Evolutionary conservation across 2,329 filamentous ascomycete genomes (phyloP).

Genomic region (Parastagonospora nodorum): DNA sequence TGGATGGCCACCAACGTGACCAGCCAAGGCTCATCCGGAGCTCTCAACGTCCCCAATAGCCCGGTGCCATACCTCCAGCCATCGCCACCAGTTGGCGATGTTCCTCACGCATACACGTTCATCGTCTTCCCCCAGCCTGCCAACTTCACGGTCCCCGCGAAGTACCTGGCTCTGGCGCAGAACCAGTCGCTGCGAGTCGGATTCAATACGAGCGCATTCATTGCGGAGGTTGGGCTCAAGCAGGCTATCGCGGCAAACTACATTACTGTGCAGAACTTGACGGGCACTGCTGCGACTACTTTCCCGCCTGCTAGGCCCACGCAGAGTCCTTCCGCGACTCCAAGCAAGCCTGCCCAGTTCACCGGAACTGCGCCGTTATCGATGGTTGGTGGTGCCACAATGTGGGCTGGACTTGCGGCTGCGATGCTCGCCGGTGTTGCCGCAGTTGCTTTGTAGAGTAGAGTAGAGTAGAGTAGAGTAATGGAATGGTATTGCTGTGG

Average conservation of each 20-base stretch:
- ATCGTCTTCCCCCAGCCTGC: conserved; percentile 34
- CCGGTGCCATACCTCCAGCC: conserved; percentile 34
- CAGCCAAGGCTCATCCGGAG: not conserved
- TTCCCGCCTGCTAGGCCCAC: conserved; percentile 26
- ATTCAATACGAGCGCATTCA: conserved; percentile 46
- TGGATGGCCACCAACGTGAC: conserved; percentile 39
- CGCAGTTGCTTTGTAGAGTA: conserved; percentile 24
- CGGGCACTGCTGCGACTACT: conserved; percentile 21
- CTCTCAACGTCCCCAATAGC: conserved; percentile 16
- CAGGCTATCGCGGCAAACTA: conserved; percentile 45
- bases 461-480: not conserved
- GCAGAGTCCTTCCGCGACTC: conserved; percentile 7
- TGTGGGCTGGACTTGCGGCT: conserved; percentile 20
- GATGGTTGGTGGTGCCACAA: conserved; percentile 9
- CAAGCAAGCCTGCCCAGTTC: conserved; percentile 9
- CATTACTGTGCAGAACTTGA: conserved; percentile 44
- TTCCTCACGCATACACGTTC: conserved; percentile 36
- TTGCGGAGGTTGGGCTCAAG: conserved; percentile 34
- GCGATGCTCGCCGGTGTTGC: conserved; percentile 23
- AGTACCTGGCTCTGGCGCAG: conserved; percentile 32
- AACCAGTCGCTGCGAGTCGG: conserved; percentile 20
- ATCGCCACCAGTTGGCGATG: conserved; percentile 35
- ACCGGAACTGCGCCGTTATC: conserved; percentile 17
- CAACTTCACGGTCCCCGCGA: conserved; percentile 30
- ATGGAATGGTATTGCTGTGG: not conserved